Conservation (phyloP, 305 asterid species). For the Ilex paraguariensis region DNA sequence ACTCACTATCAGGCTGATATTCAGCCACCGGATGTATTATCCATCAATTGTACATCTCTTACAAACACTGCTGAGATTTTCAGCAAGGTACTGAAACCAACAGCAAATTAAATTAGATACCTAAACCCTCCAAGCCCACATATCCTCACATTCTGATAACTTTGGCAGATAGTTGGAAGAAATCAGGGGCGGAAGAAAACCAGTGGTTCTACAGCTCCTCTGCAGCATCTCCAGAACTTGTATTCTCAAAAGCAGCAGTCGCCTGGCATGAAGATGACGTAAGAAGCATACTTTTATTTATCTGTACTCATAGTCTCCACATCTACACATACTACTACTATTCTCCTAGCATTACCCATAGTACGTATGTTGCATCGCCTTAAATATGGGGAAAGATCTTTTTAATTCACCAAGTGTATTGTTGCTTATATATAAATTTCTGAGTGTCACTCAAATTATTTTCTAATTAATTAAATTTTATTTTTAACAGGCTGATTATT, state of each 20-base stretch:
- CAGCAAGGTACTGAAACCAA: constrained; percentile 51
- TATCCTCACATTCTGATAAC: constrained; percentile 10
- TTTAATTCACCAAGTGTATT: too few relatives aligned
- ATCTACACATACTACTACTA: neutral
- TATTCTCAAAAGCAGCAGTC: constrained; percentile 58
- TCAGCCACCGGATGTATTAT: constrained; percentile 55
- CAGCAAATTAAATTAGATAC: too few relatives aligned
- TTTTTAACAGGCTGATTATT: constrained; percentile 56
- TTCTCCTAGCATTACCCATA: too few relatives aligned
- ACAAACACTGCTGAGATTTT: constrained; percentile 68
- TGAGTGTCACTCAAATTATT: neutral
- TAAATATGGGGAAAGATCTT: too few relatives aligned
- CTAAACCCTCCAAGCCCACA: neutral
- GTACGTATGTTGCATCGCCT: too few relatives aligned
- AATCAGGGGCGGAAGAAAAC: constrained; percentile 34
- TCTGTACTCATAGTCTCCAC: neutral
- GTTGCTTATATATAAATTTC: too few relatives aligned
- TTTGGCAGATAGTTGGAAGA: constrained; percentile 60
- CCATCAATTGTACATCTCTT: constrained; percentile 83
- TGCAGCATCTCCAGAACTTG: constrained; percentile 60
- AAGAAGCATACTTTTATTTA: constrained; percentile 18
- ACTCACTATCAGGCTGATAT: constrained; percentile 43
- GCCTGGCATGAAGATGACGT: constrained; percentile 62
- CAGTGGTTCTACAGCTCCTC: constrained; percentile 33
- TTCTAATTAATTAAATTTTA: constrained; percentile 5